These are phyloP conservation scores for Hygrophorus pudorinus DNA, from an alignment of 768 basidiomycete species.

Conservation along the genomic window DNA sequence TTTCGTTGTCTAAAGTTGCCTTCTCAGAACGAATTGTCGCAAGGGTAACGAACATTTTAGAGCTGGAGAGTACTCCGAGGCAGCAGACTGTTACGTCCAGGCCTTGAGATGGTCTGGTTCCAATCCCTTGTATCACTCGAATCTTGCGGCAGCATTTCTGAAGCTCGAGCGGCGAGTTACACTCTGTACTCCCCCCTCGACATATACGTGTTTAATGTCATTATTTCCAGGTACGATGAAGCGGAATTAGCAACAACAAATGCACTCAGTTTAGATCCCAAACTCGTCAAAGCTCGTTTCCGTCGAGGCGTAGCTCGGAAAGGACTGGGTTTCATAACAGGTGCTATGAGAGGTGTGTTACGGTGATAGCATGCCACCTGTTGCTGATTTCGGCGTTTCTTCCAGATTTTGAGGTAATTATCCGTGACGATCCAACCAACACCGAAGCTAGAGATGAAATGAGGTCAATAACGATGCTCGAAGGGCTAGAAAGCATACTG, in stretches of 20 bases:
- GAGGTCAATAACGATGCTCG: too few relatives aligned
- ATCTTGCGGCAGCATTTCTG: slow-evolving; percentile 25
- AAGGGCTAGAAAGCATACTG: too few relatives aligned
- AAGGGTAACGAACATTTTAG: too few relatives aligned
- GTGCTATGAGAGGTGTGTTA: slow-evolving; percentile 17
- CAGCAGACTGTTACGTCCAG: too few relatives aligned
- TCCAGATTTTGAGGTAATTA: too few relatives aligned
- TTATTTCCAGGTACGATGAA: slow-evolving; percentile 23
- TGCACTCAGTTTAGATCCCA: slow-evolving; percentile 25
- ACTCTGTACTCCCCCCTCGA: too few relatives aligned
- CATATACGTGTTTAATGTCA: not conserved
- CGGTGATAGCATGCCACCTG: too few relatives aligned
- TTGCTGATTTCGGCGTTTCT: not conserved
- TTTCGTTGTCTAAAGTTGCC: not conserved
- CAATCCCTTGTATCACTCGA: slow-evolving; percentile 24
- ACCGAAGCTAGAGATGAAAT: too few relatives aligned
- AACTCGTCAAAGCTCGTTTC: slow-evolving; percentile 26
- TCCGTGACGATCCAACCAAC: too few relatives aligned
- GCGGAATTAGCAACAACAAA: slow-evolving; percentile 29
- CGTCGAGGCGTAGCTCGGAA: slow-evolving; percentile 30
- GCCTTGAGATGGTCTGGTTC: slow-evolving; percentile 22
- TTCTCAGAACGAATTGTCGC: too few relatives aligned
- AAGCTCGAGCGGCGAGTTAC: slow-evolving; percentile 23
- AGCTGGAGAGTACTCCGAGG: too few relatives aligned
- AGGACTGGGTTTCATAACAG: slow-evolving; percentile 13